A percentile compares a stretch with the other conserved stretches of the same genome.
Conservation (phyloP, 1,284 basidiomycete species). For the Microbotryum lychnidis-dioicae region DNA sequence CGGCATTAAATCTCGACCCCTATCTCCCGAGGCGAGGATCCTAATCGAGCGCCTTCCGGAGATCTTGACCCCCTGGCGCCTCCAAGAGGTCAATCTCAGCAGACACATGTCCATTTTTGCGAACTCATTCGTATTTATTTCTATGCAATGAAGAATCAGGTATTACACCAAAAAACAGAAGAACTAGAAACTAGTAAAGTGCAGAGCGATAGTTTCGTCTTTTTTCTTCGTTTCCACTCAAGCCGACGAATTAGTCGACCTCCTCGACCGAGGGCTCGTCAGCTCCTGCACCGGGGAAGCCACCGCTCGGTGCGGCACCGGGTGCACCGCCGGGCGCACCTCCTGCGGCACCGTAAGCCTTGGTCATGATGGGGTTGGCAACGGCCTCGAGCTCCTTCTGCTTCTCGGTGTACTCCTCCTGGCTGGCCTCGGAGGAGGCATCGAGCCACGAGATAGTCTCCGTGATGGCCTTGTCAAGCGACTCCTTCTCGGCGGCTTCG, state of each 20-base stretch:
- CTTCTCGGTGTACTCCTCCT: conserved; percentile 90
- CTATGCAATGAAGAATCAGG: too few relatives aligned
- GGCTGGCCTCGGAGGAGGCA: conserved; percentile 75
- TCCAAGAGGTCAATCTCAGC: too few relatives aligned
- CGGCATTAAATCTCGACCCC: too few relatives aligned
- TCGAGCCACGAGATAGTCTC: conserved; percentile 87
- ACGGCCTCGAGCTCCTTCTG: conserved; percentile 90
- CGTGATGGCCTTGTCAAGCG: conserved; percentile 74
- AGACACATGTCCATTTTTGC: too few relatives aligned
- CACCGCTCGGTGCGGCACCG: conserved; percentile 48
- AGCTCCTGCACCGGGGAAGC: conserved; percentile 49
- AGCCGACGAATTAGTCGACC: conserved; percentile 49
- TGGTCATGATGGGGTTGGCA: conserved; percentile 74
- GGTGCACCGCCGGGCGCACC: conserved; percentile 41
- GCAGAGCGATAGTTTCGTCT: not conserved
- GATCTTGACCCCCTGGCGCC: too few relatives aligned
- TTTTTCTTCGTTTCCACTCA: not conserved
- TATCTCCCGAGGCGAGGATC: too few relatives aligned
- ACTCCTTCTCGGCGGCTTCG: conserved; percentile 75
- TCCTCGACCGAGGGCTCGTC: conserved; percentile 84
- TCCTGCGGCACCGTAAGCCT: conserved; percentile 64
- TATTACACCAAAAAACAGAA: too few relatives aligned
- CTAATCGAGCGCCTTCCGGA: too few relatives aligned
- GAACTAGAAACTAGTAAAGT: too few relatives aligned
- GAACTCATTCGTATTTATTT: too few relatives aligned